A percentile compares a stretch with the other conserved stretches of the same genome.
These are phyloP conservation scores for Rhizophagus sp. DNA, from an alignment of 192 early-diverging fungal genomes.

Conservation along the genomic window DNA sequence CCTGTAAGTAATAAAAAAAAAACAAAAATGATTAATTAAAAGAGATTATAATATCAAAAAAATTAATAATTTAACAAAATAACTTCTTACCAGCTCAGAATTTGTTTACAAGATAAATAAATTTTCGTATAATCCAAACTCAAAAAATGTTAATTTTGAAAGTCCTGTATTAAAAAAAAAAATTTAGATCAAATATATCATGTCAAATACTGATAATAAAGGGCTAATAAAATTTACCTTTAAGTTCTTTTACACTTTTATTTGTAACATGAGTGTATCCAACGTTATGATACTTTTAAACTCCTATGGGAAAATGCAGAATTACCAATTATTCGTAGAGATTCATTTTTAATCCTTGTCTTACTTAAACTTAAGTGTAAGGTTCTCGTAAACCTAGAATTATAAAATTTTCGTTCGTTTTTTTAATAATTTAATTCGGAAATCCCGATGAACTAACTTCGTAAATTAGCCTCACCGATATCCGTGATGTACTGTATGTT, in stretches of 20 bases:
- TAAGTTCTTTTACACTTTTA: constrained; percentile 3
- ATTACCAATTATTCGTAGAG: neutral
- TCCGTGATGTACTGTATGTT: neutral
- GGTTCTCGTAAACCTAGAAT: neutral
- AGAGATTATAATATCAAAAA: no score
- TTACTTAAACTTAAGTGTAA: neutral
- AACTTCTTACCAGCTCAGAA: neutral
- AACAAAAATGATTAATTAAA: no score
- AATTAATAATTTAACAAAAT: neutral
- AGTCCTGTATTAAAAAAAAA: neutral
- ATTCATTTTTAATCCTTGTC: neutral
- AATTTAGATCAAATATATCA: neutral
- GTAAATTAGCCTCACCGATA: neutral
- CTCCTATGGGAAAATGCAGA: neutral
- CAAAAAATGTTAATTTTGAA: neutral
- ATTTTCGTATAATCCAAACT: neutral
- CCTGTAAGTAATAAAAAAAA: no score
- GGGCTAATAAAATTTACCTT: neutral
- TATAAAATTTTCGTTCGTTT: neutral
- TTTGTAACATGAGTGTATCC: neutral
- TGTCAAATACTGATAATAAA: neutral
- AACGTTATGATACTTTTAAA: constrained; percentile 1
- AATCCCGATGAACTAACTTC: neutral
- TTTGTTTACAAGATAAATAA: neutral
- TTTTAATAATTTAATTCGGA: neutral